phyloP scores from a whole-genome alignment of 1,139 yeast genomes.

The Geotrichum macrosporum region DNA sequence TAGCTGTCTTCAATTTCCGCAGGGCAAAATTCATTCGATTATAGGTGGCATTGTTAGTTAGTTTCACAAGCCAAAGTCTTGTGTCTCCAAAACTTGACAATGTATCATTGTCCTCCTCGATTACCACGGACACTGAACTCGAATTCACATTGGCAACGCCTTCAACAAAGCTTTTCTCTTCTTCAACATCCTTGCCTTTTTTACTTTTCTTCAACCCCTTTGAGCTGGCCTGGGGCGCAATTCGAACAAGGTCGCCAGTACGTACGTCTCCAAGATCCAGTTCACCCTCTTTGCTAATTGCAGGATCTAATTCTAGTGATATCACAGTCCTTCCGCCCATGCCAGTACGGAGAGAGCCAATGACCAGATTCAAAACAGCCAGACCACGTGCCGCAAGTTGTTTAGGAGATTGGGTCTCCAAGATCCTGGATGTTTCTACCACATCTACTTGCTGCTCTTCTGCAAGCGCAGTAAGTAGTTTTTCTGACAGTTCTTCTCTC shows the following conservation, averaged over 20 bases:
- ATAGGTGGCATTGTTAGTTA: conserved; percentile 43
- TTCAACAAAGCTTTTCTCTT: conserved; percentile 39
- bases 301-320: conserved; percentile 62
- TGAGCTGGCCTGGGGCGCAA: conserved; percentile 33
- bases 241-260: conserved; percentile 63
- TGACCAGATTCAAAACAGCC: conserved; percentile 63
- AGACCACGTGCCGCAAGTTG: conserved; percentile 64
- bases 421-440: conserved; percentile 32
- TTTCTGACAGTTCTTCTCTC: conserved; percentile 34
- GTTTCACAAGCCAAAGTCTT: conserved; percentile 40
- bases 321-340: conserved; percentile 71
- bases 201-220: conserved; percentile 25
- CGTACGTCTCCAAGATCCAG: conserved; percentile 57
- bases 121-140: conserved; percentile 51
- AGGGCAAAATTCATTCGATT: conserved; percentile 78
- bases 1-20: conserved; percentile 57
- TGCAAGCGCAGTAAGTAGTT: conserved; percentile 34
- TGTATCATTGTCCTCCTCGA: conserved; percentile 50
- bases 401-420: conserved; percentile 51
- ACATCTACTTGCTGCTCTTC: conserved; percentile 32
- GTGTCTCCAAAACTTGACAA: conserved; percentile 30
- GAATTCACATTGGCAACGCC: conserved; percentile 59
- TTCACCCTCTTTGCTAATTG: conserved; percentile 42
- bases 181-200: conserved; percentile 3
- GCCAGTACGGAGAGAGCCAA: conserved; percentile 65